phyloP scores from a whole-genome alignment of 352 stramenopile species.

The Phytophthora colocasiae region DNA sequence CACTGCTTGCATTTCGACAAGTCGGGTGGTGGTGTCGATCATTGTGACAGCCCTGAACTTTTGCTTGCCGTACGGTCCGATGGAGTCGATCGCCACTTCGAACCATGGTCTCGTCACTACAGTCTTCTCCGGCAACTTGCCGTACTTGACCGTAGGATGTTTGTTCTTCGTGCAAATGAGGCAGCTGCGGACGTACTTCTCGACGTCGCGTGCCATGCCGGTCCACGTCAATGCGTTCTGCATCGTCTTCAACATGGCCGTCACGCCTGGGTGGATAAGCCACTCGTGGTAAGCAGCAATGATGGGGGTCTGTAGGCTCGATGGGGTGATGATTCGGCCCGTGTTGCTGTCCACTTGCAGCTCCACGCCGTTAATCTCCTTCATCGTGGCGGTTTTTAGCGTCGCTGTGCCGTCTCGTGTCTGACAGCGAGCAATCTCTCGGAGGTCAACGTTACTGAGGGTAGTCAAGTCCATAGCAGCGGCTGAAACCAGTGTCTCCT shows the following conservation, averaged over 20 bases:
- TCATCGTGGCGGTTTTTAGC: background rate
- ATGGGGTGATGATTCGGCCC: background rate
- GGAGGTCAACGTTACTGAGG: background rate
- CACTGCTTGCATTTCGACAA: slow-evolving; percentile 2
- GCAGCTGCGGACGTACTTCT: slow-evolving; percentile 1
- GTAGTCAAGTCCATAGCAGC: too few species aligned
- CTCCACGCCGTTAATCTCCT: slow-evolving; percentile 12
- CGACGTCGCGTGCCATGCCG: background rate
- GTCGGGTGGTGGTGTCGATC: slow-evolving; percentile 8
- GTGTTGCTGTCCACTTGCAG: background rate
- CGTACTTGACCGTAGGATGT: slow-evolving; percentile 10
- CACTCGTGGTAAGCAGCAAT: slow-evolving; percentile 10
- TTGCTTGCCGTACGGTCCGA: slow-evolving; percentile 5
- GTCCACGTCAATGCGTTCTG: slow-evolving; percentile 5
- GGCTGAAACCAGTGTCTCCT: background rate
- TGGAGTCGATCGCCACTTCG: background rate
- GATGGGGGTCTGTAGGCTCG: background rate
- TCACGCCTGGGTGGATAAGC: slow-evolving; percentile 5
- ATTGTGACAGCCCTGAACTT: slow-evolving; percentile 7
- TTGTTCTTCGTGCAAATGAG: slow-evolving; percentile 5
- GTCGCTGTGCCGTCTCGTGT: background rate
- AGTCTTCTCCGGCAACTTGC: slow-evolving; percentile 5
- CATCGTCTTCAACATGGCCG: background rate
- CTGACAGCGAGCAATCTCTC: background rate
- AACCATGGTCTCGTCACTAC: slow-evolving; percentile 6